Conservation (phyloP, 371 early-diverging fungal species). For the Apophysomyces elegans region DNA sequence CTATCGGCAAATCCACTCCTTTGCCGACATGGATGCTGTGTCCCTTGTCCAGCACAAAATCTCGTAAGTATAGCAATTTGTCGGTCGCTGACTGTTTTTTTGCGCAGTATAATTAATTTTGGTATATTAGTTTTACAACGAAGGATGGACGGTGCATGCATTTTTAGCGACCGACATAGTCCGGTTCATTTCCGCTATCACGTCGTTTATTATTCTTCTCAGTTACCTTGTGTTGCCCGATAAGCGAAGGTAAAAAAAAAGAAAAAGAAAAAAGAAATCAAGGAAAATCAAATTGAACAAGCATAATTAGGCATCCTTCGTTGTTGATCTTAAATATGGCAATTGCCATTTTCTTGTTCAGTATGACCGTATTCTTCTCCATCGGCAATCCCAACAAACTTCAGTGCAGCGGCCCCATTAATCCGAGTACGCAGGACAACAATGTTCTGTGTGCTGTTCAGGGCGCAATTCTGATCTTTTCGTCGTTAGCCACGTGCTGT, state of each 20-base stretch:
- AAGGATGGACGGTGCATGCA: constrained; percentile 48
- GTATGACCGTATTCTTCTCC: constrained; percentile 57
- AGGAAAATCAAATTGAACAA: neutral
- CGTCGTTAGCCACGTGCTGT: constrained; percentile 58
- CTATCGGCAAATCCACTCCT: constrained; percentile 18
- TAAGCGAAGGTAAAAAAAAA: constrained; percentile 45
- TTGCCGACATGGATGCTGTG: constrained; percentile 44
- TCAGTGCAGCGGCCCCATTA: constrained; percentile 57
- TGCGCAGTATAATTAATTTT: constrained; percentile 20
- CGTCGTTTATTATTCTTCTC: constrained; percentile 55
- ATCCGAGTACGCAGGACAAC: constrained; percentile 56
- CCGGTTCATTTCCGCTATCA: constrained; percentile 56
- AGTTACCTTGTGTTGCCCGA: constrained; percentile 65
- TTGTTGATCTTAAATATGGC: constrained; percentile 67
- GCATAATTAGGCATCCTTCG: constrained; percentile 55
- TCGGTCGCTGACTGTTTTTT: constrained; percentile 29
- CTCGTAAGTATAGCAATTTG: constrained; percentile 32
- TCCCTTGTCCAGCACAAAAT: constrained; percentile 49
- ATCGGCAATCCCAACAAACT: constrained; percentile 55
- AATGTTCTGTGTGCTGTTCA: constrained; percentile 68
- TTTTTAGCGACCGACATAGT: constrained; percentile 55
- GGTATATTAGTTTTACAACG: constrained; percentile 45
- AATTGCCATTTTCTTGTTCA: constrained; percentile 59
- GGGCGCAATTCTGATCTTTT: constrained; percentile 60
- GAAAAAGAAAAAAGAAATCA: neutral